Evolutionary conservation across 2,329 filamentous ascomycete genomes (phyloP).

Genomic region (Hawksworthiomyces lignivorus): DNA sequence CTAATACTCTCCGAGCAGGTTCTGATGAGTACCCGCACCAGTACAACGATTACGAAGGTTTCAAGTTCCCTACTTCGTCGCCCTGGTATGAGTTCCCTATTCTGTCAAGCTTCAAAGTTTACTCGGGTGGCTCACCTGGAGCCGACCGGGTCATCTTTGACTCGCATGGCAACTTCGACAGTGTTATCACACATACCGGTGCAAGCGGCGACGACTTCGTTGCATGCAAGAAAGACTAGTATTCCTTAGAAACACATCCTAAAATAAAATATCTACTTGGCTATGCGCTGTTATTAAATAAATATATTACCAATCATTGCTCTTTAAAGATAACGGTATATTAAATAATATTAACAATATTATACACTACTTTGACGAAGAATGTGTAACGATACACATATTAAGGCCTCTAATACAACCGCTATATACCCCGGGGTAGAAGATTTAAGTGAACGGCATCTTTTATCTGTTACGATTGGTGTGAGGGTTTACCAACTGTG

Average conservation of each 20-base stretch:
- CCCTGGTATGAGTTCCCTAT: constrained; percentile 40
- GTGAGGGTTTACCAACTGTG: no score
- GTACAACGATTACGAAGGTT: constrained; percentile 37
- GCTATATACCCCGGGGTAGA: no score
- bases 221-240: constrained; percentile 32
- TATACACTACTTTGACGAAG: no score
- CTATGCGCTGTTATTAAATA: not conserved
- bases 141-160: constrained; percentile 58
- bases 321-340: no score
- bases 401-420: no score
- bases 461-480: no score
- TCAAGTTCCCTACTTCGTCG: constrained; percentile 28
- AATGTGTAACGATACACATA: no score
- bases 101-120: constrained; percentile 25
- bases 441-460: no score
- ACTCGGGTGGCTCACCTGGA: constrained; percentile 47
- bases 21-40: constrained; percentile 33
- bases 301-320: no score
- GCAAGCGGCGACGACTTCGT: constrained; percentile 57
- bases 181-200: constrained; percentile 58
- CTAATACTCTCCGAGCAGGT: not conserved
- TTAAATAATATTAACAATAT: no score
- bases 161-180: constrained; percentile 41
- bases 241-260: no score
- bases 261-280: not conserved